Percentiles rank a stretch among this genome's conserved stretches.
Conservation (phyloP, 768 basidiomycete species). For the Boletus sensibilis region DNA sequence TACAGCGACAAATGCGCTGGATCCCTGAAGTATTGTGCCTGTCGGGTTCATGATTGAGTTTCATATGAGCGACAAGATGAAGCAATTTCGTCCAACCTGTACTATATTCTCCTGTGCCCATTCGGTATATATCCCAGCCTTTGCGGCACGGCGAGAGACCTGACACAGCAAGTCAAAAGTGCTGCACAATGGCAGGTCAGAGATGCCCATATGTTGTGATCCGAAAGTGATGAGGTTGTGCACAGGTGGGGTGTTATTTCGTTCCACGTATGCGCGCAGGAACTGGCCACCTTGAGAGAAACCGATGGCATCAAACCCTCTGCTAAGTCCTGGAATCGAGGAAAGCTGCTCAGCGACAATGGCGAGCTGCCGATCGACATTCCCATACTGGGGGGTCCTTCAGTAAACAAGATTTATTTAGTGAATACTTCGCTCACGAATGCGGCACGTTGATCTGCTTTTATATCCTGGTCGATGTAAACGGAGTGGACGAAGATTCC, state of each 20-base stretch:
- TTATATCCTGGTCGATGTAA: constrained; percentile 59
- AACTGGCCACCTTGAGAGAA: constrained; percentile 92
- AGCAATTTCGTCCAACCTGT: constrained; percentile 45
- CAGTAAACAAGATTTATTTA: background rate
- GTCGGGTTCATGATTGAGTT: background rate
- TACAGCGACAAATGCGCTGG: constrained; percentile 58
- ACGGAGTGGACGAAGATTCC: constrained; percentile 79
- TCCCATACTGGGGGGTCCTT: constrained; percentile 59
- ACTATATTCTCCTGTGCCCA: constrained; percentile 80
- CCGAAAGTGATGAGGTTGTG: constrained; percentile 86
- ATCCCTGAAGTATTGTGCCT: constrained; percentile 90
- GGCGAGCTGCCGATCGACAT: constrained; percentile 68
- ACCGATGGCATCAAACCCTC: constrained; percentile 84
- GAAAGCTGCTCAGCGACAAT: constrained; percentile 63
- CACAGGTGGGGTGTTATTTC: constrained; percentile 69
- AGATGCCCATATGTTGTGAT: constrained; percentile 83
- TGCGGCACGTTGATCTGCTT: constrained; percentile 64
- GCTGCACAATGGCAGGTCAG: constrained; percentile 67
- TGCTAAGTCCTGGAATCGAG: constrained; percentile 57
- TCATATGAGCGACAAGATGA: background rate
- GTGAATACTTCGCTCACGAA: constrained; percentile 55
- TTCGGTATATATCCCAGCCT: constrained; percentile 61
- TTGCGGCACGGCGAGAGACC: constrained; percentile 58
- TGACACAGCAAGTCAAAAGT: constrained; percentile 69
- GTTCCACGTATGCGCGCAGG: constrained; percentile 79